Percentiles rank a stretch among this genome's conserved stretches.
phyloP scores from a whole-genome alignment of 2,329 filamentous ascomycete genomes.

The Trichophyton benhamiae region DNA sequence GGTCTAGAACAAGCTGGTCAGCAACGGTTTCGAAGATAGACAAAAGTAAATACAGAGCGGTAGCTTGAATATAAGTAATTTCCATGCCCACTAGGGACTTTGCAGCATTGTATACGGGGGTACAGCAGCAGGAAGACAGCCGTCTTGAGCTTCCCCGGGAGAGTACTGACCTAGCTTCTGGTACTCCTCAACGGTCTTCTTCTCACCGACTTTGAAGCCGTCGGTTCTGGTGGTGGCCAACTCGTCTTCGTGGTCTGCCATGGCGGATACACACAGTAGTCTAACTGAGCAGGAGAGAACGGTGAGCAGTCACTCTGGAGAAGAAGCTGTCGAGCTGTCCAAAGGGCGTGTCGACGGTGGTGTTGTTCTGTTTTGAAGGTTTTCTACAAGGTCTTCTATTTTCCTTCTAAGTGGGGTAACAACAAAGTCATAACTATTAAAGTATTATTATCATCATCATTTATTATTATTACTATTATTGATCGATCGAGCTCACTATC shows the following conservation, averaged over 20 bases:
- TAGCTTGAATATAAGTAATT: not conserved
- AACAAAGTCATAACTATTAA: not conserved
- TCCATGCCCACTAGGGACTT: not conserved
- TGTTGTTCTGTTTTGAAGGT: not conserved
- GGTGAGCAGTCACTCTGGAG: not conserved
- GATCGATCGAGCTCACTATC: too few relatives aligned
- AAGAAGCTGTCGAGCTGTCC: not conserved
- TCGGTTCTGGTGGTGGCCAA: slow-evolving; percentile 76
- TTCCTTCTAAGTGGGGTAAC: not conserved
- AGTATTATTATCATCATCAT: too few relatives aligned
- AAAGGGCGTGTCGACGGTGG: not conserved
- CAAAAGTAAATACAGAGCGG: not conserved
- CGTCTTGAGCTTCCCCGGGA: not conserved
- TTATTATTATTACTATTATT: too few relatives aligned
- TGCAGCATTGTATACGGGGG: not conserved
- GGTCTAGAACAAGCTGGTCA: slow-evolving; percentile 34
- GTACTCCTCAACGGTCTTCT: slow-evolving; percentile 95
- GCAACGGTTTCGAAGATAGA: not conserved
- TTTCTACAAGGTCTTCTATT: not conserved
- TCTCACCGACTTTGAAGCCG: slow-evolving; percentile 97
- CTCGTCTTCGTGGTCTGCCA: slow-evolving; percentile 67
- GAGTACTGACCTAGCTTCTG: slow-evolving; percentile 66
- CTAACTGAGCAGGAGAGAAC: not conserved
- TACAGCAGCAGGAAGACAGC: not conserved
- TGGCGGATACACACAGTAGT: slow-evolving; percentile 29